Base-by-base conservation (phyloP, 176 grass and related monocot species). In the Eleusine indica region DNA sequence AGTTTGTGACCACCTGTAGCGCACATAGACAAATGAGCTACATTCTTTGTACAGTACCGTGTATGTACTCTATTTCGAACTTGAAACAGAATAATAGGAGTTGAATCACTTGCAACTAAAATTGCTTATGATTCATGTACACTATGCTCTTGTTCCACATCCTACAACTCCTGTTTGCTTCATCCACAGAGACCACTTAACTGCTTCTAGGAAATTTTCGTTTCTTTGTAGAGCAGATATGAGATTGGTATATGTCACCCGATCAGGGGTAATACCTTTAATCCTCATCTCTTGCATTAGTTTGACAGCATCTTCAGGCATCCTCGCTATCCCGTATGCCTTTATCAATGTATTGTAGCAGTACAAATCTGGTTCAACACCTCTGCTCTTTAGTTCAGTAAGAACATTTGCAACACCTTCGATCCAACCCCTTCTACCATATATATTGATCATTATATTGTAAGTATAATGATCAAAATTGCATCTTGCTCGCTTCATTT, bases 401-500 rank as follows among this genome's bases (percentile, higher is more conserved):
- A 95, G 84, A 76, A 98, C 93, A 80, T 63, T 68, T 2, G 96
- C 83, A 37, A 95, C 83, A 63, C 83, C 85, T 86, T 98, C 85
- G 4, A 98, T 93, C 96, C 93, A 98, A 39, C 93, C 91, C 60
- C 83, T 95, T 84, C 83, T 93, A 17, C 92, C 93, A 63, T 95
- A 95, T 53, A 98, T 95, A 71, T 98, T 98, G 39, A 98, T 91
- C 91, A 98, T 98, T 68, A 92, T 95, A 67, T 98, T 98, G 52
- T 95, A 98, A 6, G 96, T 98, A 16, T 98, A 98, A 40, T 95
- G 96, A 79, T 98, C 93, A 5, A 90, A 90, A 25, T 87, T 71
- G 11, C 87, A 95, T 74, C 80, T 91, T 37, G 85, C 73, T 75
- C 88, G 80, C 84, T 91, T 91, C 96, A 98, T 98, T 82, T 95